These are phyloP conservation scores for Solanum raphanifolium DNA, from an alignment of 257 asterid species.

Conservation along the genomic window DNA sequence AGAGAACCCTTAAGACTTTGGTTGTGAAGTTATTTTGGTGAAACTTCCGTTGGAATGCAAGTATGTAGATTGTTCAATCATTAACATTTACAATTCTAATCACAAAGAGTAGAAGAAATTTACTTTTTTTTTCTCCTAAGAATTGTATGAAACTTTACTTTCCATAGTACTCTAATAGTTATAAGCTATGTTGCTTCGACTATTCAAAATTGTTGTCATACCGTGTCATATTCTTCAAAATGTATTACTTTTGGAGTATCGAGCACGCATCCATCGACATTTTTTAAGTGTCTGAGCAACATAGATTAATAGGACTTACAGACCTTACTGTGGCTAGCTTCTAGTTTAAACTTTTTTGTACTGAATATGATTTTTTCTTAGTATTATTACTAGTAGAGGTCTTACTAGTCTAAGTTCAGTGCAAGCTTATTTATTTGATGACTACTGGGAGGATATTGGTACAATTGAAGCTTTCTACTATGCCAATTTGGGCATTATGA, in stretches of 20 bases:
- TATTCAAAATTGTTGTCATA: too few species aligned
- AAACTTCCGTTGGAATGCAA: constrained; percentile 60
- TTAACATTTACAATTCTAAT: neutral
- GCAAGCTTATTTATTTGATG: constrained; percentile 76
- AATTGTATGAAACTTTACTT: too few species aligned
- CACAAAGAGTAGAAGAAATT: too few species aligned
- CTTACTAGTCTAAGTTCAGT: constrained; percentile 18
- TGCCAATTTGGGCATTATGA: constrained; percentile 78
- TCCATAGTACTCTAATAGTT: too few species aligned
- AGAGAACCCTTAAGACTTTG: constrained; percentile 92
- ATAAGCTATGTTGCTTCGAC: too few species aligned
- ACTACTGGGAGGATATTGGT: constrained; percentile 26
- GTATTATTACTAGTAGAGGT: neutral
- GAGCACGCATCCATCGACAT: neutral
- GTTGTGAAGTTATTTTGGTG: constrained; percentile 96
- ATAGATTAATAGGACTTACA: neutral
- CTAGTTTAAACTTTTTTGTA: neutral
- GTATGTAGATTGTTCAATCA: constrained; percentile 22
- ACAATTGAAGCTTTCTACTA: constrained; percentile 91
- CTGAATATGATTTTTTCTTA: too few species aligned
- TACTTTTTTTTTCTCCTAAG: too few species aligned
- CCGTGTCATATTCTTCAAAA: neutral
- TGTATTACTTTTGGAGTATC: neutral
- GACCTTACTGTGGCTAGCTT: neutral
- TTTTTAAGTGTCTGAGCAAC: neutral